Evolutionary conservation across 257 asterid genomes (phyloP), one percentile per base, ranked within the genome.

Genomic region (Buddleja alternifolia): DNA sequence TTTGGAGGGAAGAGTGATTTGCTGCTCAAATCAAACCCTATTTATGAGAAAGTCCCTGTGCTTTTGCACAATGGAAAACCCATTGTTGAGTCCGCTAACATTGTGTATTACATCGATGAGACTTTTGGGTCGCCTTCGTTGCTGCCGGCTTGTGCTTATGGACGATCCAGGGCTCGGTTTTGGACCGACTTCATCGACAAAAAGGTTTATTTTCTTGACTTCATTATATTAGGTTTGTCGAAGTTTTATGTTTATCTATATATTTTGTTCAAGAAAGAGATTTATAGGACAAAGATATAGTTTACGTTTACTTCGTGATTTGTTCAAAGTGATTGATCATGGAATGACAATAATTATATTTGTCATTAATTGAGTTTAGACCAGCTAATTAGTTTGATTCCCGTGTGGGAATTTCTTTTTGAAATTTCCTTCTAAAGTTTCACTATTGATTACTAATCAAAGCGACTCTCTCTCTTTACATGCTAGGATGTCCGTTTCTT

Each of bases 151-250:
- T 80, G 73, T 23, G 29, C 93, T 20, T 90, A 86, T 51, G 97
- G 75, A 1, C 80, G 85, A 10, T 74, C 93, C 34, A 54, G 80
- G 44, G 90, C 95, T 36, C 84, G 97, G 19, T 88, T 90, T 53
- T 90, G 96, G 97, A 84, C 87, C 0, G 97, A 88, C 21, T 88
- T 78, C 73, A 80, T 90, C n/a, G 97, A 88, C 68, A 88, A 88
- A 81, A 86, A 83, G 89, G 97, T 90, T 3, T 4, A 8, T 40
- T 40, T 5, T 39, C 50, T 62, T 50, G 4, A 1, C 20, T 57
- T 42, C 46, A 10, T 4, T 17, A 19, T 57, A 3, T 9, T 1
- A 10, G 1, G 8, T 11, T 14, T 52, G 6, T 52, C 3, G 21
- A 10, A 21, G 7, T 11, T 1, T 6, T 16, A 47, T 47, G 7